Percentiles rank a stretch among this genome's conserved stretches.
These are phyloP conservation scores for Hansenula sp. DNA, from an alignment of 1,139 yeast genomes.

Conservation along the genomic window DNA sequence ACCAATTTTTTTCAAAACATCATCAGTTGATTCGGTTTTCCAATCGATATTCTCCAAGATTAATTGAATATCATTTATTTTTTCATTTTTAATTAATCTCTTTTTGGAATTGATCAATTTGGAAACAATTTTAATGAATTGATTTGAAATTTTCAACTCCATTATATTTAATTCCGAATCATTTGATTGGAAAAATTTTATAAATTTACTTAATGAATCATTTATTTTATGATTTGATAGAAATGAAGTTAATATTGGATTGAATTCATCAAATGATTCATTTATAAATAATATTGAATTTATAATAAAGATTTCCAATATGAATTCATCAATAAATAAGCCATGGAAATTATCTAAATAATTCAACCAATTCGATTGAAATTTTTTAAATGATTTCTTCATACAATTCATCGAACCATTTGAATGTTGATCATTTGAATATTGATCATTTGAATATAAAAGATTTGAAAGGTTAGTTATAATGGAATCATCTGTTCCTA, in stretches of 20 bases:
- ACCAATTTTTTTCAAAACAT: constrained; percentile 27
- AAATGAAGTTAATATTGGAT: not conserved
- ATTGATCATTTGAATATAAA: too few species aligned
- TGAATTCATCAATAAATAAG: constrained; percentile 2
- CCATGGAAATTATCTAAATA: not conserved
- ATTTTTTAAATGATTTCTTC: not conserved
- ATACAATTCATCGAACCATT: not conserved
- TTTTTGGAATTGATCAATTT: not conserved
- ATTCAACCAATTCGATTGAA: not conserved
- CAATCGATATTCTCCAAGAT: constrained; percentile 27
- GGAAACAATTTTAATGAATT: not conserved
- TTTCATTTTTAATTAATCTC: not conserved
- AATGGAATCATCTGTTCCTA: too few species aligned
- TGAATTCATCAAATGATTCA: constrained; percentile 2
- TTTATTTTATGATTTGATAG: too few species aligned
- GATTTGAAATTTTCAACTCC: too few species aligned
- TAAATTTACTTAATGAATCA: too few species aligned
- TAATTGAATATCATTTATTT: constrained; percentile 19
- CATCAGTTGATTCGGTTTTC: constrained; percentile 27
- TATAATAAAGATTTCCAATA: constrained; percentile 1
- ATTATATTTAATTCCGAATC: too few species aligned
- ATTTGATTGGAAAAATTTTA: constrained; percentile 5
- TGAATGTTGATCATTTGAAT: not conserved
- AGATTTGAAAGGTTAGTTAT: too few species aligned
- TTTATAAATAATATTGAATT: constrained; percentile 3